These are phyloP conservation scores for Barnettozyma vustinii DNA, from an alignment of 805 yeast species.

Conservation along the genomic window DNA sequence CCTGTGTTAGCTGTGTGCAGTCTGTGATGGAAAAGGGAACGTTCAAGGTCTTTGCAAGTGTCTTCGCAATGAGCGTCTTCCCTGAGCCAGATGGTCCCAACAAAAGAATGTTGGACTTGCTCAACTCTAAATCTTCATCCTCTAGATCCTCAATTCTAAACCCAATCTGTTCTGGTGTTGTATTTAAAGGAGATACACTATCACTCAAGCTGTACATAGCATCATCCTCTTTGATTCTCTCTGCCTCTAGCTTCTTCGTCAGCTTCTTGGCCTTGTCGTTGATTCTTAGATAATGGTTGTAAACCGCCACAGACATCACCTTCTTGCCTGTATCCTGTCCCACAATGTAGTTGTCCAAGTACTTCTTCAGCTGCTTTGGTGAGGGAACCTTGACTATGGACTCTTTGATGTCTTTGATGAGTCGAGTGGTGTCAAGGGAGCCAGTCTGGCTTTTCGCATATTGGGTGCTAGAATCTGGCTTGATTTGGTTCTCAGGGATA, in stretches of 20 bases:
- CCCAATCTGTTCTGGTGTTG: slow-evolving; percentile 29
- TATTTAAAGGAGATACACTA: slow-evolving; percentile 19
- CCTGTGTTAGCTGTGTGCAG: slow-evolving; percentile 58
- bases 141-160: slow-evolving; percentile 19
- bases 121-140: slow-evolving; percentile 41
- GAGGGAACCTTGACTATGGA: slow-evolving; percentile 35
- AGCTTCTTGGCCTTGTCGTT: slow-evolving; percentile 34
- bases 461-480: neutral
- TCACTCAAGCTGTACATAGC: slow-evolving; percentile 21
- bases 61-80: slow-evolving; percentile 51
- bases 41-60: slow-evolving; percentile 45
- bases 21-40: slow-evolving; percentile 57
- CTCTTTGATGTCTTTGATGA: slow-evolving; percentile 6
- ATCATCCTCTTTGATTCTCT: slow-evolving; percentile 26
- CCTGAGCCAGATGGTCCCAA: slow-evolving; percentile 63
- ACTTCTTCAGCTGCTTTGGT: slow-evolving; percentile 40
- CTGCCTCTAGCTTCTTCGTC: slow-evolving; percentile 25
- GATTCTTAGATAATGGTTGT: slow-evolving; percentile 48
- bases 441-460: neutral
- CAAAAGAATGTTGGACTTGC: slow-evolving; percentile 50
- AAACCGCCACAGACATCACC: slow-evolving; percentile 57
- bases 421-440: neutral
- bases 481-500: neutral
- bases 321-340: slow-evolving; percentile 54
- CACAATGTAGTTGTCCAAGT: slow-evolving; percentile 46